Conservation (phyloP, 179 eudicot genomes). For the Heliamphora ciliata region DNA sequence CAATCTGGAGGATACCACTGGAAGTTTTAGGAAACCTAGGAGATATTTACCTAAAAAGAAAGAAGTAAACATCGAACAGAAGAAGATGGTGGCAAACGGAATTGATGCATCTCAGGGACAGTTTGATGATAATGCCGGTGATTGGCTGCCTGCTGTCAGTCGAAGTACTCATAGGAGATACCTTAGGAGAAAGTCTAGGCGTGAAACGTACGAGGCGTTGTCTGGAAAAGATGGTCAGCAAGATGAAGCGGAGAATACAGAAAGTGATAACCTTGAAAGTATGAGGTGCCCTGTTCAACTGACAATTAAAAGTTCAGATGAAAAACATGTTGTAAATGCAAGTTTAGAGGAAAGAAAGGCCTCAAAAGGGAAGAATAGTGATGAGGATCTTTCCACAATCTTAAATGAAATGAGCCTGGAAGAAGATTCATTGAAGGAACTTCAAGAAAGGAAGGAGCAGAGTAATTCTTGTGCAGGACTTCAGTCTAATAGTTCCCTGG, state of each 20-base stretch:
- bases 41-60: conserved; percentile 51
- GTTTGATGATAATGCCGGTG: conserved; percentile 54
- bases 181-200: conserved; percentile 75
- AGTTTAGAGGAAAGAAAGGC: conserved; percentile 23
- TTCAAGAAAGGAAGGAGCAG: conserved; percentile 25
- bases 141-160: conserved; percentile 88
- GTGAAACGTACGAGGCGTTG: conserved; percentile 44
- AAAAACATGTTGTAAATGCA: conserved; percentile 20
- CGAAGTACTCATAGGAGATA: conserved; percentile 86
- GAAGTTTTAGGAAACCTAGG: conserved; percentile 30
- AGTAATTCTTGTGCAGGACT: conserved; percentile 17
- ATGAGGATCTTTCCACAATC: conserved; percentile 45
- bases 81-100: conserved; percentile 83
- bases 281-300: conserved; percentile 26
- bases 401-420: conserved; percentile 60
- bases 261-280: conserved; percentile 28
- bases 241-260: conserved; percentile 29
- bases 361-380: conserved; percentile 18
- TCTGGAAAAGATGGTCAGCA: conserved; percentile 41
- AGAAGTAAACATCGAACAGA: conserved; percentile 73
- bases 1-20: conserved; percentile 33
- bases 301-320: conserved; percentile 23
- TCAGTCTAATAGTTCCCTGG: conserved; percentile 2
- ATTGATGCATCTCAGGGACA: conserved; percentile 87
- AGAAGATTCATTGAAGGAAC: conserved; percentile 31